Conservation (phyloP, 495 filamentous ascomycete genomes). For the Annulohypoxylon nitens region DNA sequence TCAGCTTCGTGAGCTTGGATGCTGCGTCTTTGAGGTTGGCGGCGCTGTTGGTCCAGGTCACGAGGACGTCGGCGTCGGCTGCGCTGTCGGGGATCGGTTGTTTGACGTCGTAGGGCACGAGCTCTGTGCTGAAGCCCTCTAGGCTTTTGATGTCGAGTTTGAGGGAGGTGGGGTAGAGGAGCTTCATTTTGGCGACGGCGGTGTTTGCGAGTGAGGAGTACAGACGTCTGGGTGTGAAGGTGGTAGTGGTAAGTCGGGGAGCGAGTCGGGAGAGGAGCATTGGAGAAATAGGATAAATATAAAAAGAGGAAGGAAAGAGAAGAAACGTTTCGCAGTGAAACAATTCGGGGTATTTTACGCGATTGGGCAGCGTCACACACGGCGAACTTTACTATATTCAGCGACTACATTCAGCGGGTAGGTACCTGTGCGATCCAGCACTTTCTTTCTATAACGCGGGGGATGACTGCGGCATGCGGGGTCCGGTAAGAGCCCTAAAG, state of each 20-base stretch:
- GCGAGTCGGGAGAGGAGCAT: constrained; percentile 6
- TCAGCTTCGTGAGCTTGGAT: constrained; percentile 61
- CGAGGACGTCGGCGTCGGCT: constrained; percentile 66
- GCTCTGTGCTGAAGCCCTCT: constrained; percentile 64
- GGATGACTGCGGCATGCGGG: constrained; percentile 27
- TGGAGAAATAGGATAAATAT: background rate
- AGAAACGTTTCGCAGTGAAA: background rate
- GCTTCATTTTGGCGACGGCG: constrained; percentile 61
- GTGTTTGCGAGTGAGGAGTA: constrained; percentile 3
- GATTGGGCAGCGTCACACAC: background rate
- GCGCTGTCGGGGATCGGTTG: constrained; percentile 63
- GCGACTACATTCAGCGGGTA: background rate
- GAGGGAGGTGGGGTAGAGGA: constrained; percentile 72
- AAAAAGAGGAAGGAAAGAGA: background rate
- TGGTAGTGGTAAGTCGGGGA: background rate
- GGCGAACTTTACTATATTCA: background rate
- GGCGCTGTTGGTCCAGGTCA: constrained; percentile 69
- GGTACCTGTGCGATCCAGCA: background rate
- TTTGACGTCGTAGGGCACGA: constrained; percentile 69
- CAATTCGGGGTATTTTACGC: constrained; percentile 1
- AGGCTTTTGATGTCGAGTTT: constrained; percentile 62
- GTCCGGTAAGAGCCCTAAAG: constrained; percentile 15
- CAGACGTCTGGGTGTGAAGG: background rate
- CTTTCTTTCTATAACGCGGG: constrained; percentile 18
- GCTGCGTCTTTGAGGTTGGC: constrained; percentile 67